Evolutionary conservation across 495 filamentous ascomycete genomes (phyloP), one percentile per base, ranked within the genome.

Genomic region (Immersiella caudata): DNA sequence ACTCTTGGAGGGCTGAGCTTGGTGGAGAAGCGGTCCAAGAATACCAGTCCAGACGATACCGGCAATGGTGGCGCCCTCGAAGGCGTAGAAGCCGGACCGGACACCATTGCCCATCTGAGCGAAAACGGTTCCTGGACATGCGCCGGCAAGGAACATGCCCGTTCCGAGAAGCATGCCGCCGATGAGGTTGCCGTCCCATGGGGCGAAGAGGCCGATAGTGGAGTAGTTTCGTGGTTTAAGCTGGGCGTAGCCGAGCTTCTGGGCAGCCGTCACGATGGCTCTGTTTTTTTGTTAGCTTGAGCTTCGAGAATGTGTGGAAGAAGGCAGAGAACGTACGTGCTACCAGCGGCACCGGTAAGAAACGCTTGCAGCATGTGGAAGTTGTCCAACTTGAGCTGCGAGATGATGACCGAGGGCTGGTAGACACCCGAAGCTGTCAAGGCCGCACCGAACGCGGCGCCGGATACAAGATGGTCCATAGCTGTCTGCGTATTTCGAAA

Each of bases 281-380:
- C n/a, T n/a, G n/a, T n/a, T n/a, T n/a, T n/a, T n/a, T n/a, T n/a
- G n/a, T n/a, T n/a, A n/a, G n/a, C n/a, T n/a, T n/a, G n/a, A n/a
- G n/a, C n/a, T n/a, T n/a, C n/a, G n/a, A n/a, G n/a, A n/a, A n/a
- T n/a, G n/a, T n/a, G n/a, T n/a, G n/a, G 59, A 46, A 29, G 20
- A 16, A 14, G 20, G 56, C 6, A 14, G 16, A 21, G 16, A 36
- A 78, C 85, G 65, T 83, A 87, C 86, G 84, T 82, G 76, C 81
- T 84, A 60, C 74, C 79, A 16, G 80, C 84, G 6, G 84, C 79
- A 6, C 85, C 86, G 33, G 81, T 76, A 2, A 87, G 73, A 66
- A 89, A 89, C 1, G 82, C 80, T 68, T 86, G 79, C 29, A 87
- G 71, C 86, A 89, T 88, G 64, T 84, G 82, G 72, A 83, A 87